Conservation (phyloP, 768 basidiomycete species). For the Favolaschia claudopus region DNA sequence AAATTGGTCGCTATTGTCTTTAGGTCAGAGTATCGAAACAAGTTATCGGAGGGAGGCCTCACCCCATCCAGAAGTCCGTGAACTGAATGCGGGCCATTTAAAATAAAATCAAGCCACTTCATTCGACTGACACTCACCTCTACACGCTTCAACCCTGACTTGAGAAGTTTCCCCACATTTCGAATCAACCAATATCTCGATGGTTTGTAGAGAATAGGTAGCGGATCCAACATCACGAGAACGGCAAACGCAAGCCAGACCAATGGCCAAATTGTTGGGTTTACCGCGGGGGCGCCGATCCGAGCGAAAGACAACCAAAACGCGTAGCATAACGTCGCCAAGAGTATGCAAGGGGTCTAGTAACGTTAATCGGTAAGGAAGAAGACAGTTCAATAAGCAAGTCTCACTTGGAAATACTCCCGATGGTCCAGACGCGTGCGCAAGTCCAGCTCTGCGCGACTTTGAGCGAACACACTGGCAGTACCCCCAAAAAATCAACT, state of each 20-base stretch:
- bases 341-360: slow-evolving; percentile 81
- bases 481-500: slow-evolving; percentile 28
- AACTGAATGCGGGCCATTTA: too few relatives aligned
- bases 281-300: slow-evolving; percentile 58
- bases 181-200: slow-evolving; percentile 86
- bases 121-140: slow-evolving; percentile 68
- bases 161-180: slow-evolving; percentile 65
- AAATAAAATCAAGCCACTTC: too few relatives aligned
- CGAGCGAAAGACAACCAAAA: slow-evolving; percentile 86
- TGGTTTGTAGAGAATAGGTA: slow-evolving; percentile 67
- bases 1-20: slow-evolving; percentile 70
- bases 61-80: slow-evolving; percentile 91
- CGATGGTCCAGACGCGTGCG: slow-evolving; percentile 78
- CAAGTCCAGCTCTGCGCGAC: slow-evolving; percentile 65
- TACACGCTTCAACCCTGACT: slow-evolving; percentile 74
- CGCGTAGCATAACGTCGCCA: slow-evolving; percentile 77
- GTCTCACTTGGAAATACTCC: slow-evolving; percentile 67
- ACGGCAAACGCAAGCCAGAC: slow-evolving; percentile 77
- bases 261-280: slow-evolving; percentile 80
- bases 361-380: not conserved
- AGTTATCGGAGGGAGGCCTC: slow-evolving; percentile 30
- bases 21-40: not conserved
- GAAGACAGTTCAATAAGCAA: slow-evolving; percentile 2
- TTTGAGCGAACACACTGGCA: not conserved
- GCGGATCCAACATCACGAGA: slow-evolving; percentile 74